Evolutionary conservation across 2,329 filamentous ascomycete species (phyloP), one percentile per base, ranked within the genome.

Genomic region (Fusarium sp.): DNA sequence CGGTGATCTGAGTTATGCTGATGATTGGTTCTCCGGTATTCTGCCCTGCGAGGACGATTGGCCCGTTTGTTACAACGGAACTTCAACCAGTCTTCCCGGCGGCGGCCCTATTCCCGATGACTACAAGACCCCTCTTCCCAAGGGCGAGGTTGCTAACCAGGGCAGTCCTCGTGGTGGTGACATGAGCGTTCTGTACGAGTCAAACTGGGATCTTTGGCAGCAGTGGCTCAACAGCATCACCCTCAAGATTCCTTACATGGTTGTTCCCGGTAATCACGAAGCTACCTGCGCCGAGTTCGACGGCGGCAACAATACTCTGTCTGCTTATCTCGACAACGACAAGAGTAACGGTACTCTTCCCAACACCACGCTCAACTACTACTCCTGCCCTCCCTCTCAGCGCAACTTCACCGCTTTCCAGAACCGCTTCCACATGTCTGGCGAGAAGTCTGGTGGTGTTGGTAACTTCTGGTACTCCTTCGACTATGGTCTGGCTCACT

Each of bases 151-250:
- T 1, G 56, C 61, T 0, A 63, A 39, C 14, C 56, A 52, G 20
- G 61, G 61, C 7, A 52, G 61, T 17, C 56, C 61, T 15, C 56
- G 61, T 3, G 56, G 56, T 1, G 61, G 61, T 4, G 61, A 63
- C 5, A 12, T 62, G 13, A 35, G 56, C 3, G 61, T 62, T 14
- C 11, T 63, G 10, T 63, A 63, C 2, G 61, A 63, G 25, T 63
- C 61, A 3, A 63, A 63, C n/a, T 63, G 61, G 61, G 61, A 62
- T 33, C 56, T 63, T n/a, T 63, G 61, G 61, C 61, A 63, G 15
- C 61, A 63, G 33, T 62, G 61, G 56, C 47, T 63, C 13, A 63
- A 63, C 12, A 52, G 31, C 0, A 44, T 63, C 10, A 63, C 61
- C 18, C 44, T 22, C 2, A 63, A 52, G 12, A 20, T 63, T 7